Percentiles rank a stretch among this genome's conserved stretches.
phyloP scores from a whole-genome alignment of 1,284 basidiomycete species.

The Xerocomus nothofagi region DNA sequence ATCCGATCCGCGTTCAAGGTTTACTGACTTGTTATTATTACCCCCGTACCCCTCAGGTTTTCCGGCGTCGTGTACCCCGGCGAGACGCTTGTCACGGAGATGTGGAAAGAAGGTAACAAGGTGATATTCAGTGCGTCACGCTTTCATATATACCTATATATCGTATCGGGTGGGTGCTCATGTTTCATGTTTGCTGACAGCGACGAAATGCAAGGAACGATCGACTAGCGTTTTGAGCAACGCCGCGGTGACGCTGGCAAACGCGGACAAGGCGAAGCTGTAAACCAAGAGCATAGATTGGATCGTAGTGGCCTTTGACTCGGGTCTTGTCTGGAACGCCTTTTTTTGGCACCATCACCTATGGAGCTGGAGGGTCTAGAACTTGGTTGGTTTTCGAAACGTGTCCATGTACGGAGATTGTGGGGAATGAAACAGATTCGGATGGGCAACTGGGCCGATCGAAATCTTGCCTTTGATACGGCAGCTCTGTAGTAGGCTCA shows the following conservation, averaged over 20 bases:
- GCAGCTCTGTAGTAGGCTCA: too few species aligned
- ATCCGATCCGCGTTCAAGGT: neutral
- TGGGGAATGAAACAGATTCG: neutral
- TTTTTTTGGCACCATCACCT: neutral
- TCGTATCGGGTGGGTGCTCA: constrained; percentile 4
- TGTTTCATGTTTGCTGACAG: constrained; percentile 37
- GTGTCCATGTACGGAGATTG: neutral
- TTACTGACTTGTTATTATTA: constrained; percentile 4
- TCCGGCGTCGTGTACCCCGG: constrained; percentile 92
- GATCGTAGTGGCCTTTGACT: neutral
- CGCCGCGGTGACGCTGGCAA: constrained; percentile 72
- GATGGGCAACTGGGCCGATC: neutral
- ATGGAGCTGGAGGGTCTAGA: neutral
- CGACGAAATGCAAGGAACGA: constrained; percentile 80
- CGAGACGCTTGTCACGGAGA: constrained; percentile 91
- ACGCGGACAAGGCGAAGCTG: constrained; percentile 58
- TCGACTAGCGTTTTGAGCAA: constrained; percentile 65
- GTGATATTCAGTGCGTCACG: constrained; percentile 82
- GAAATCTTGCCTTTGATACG: too few species aligned
- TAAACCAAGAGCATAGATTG: constrained; percentile 39
- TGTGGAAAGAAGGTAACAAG: constrained; percentile 97
- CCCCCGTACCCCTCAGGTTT: constrained; percentile 52
- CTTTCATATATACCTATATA: too few species aligned
- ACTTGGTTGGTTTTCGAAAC: neutral
- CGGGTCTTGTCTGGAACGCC: constrained; percentile 15